Conservation (phyloP, 805 yeast genomes). For the Lachancea sp. region DNA sequence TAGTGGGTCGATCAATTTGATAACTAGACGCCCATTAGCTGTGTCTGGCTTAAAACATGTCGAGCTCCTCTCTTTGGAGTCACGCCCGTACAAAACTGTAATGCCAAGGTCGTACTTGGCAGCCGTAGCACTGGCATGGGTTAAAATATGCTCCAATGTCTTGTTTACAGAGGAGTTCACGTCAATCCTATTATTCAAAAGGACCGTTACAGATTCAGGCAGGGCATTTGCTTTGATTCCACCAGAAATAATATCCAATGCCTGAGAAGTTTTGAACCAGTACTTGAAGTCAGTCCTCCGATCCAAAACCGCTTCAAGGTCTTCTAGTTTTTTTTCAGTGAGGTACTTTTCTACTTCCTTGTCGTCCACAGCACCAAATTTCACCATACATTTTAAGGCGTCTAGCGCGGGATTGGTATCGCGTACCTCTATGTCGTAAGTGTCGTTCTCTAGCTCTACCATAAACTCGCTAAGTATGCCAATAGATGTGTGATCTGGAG, state of each 20-base stretch:
- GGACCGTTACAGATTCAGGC: slow-evolving; percentile 48
- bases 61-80: not conserved
- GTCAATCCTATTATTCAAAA: slow-evolving; percentile 53
- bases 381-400: slow-evolving; percentile 46
- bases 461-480: slow-evolving; percentile 57
- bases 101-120: slow-evolving; percentile 13
- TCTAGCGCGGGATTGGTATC: slow-evolving; percentile 49
- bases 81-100: slow-evolving; percentile 9
- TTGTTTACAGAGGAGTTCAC: slow-evolving; percentile 41
- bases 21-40: slow-evolving; percentile 16
- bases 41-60: slow-evolving; percentile 9
- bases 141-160: slow-evolving; percentile 32
- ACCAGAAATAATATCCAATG: slow-evolving; percentile 53
- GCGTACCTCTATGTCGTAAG: slow-evolving; percentile 38
- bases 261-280: slow-evolving; percentile 50
- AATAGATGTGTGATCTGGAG: slow-evolving; percentile 68
- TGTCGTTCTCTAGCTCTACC: slow-evolving; percentile 46
- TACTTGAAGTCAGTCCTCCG: slow-evolving; percentile 22
- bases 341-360: slow-evolving; percentile 3
- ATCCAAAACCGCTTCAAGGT: slow-evolving; percentile 29
- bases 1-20: slow-evolving; percentile 28
- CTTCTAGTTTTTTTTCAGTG: not conserved
- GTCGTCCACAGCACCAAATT: slow-evolving; percentile 35
- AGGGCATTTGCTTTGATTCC: slow-evolving; percentile 65
- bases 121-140: slow-evolving; percentile 11